Conservation (phyloP, 805 yeast species). For the Barnettozyma salicaria region DNA sequence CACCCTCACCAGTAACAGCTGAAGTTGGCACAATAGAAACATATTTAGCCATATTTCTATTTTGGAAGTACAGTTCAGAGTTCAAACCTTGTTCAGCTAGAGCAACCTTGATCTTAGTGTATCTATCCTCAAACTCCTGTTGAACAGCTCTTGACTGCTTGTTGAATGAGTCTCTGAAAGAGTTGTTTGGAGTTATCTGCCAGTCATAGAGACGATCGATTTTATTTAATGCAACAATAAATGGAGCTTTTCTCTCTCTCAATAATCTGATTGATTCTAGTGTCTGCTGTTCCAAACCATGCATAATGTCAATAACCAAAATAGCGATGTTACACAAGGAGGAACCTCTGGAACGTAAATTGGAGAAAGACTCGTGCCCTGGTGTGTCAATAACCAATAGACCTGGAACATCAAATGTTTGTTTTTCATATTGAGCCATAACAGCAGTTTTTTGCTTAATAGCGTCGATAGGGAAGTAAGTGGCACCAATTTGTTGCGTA, state of each 20-base stretch:
- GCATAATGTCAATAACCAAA: slow-evolving; percentile 97
- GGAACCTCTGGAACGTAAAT: slow-evolving; percentile 97
- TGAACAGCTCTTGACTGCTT: slow-evolving; percentile 81
- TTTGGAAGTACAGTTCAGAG: slow-evolving; percentile 93
- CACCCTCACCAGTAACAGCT: slow-evolving; percentile 99
- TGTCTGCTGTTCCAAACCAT: slow-evolving; percentile 98
- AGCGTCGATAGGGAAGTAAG: slow-evolving; percentile 96
- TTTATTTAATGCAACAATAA: slow-evolving; percentile 93
- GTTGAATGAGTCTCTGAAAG: slow-evolving; percentile 90
- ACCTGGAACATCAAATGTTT: slow-evolving; percentile 93
- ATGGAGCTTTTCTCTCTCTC: slow-evolving; percentile 97
- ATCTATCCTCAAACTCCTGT: slow-evolving; percentile 86
- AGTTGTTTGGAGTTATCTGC: slow-evolving; percentile 84
- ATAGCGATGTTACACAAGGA: slow-evolving; percentile 98
- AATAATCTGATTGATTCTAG: slow-evolving; percentile 86
- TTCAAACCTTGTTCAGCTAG: slow-evolving; percentile 97
- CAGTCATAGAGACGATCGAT: slow-evolving; percentile 97
- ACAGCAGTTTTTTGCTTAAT: slow-evolving; percentile 86
- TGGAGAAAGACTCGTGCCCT: slow-evolving; percentile 99
- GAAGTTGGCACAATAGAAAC: slow-evolving; percentile 98
- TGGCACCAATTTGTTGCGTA: slow-evolving; percentile 99
- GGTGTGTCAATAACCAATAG: slow-evolving; percentile 95
- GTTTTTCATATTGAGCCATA: slow-evolving; percentile 81
- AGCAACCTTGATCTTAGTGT: slow-evolving; percentile 78
- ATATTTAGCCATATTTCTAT: slow-evolving; percentile 86